phyloP scores from a whole-genome alignment of 805 yeast genomes.

The Tetrapisispora namnaoensis region DNA sequence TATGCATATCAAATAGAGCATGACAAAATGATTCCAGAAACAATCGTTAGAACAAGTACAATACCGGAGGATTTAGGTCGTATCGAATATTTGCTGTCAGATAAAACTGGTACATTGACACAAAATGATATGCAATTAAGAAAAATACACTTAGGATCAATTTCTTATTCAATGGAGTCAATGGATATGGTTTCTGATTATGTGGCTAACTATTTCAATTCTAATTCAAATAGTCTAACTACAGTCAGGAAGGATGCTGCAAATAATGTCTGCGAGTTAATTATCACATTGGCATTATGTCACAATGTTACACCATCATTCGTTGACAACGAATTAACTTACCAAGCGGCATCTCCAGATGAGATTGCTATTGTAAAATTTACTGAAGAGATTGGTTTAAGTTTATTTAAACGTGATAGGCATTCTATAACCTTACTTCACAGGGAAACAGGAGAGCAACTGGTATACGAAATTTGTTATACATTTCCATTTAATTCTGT shows the following conservation, averaged over 20 bases:
- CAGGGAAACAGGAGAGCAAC: constrained; percentile 39
- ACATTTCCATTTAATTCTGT: constrained; percentile 94
- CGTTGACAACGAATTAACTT: constrained; percentile 63
- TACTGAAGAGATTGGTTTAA: constrained; percentile 76
- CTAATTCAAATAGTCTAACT: constrained; percentile 9
- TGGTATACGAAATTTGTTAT: constrained; percentile 60
- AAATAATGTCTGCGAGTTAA: constrained; percentile 66
- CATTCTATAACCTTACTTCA: constrained; percentile 61
- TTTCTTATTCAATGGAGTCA: constrained; percentile 85
- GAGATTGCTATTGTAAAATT: constrained; percentile 94
- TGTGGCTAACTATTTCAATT: constrained; percentile 32
- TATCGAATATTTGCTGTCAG: constrained; percentile 83
- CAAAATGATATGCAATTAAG: constrained; percentile 97
- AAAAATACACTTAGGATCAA: constrained; percentile 84
- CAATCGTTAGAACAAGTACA: constrained; percentile 92
- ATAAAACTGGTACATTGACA: constrained; percentile 94
- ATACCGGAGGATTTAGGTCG: constrained; percentile 97
- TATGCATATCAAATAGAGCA: constrained; percentile 93
- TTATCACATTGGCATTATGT: constrained; percentile 80
- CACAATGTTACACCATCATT: constrained; percentile 94
- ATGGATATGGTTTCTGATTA: constrained; percentile 78
- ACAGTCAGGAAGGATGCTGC: constrained; percentile 57
- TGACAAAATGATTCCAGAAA: constrained; percentile 68
- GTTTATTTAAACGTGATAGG: constrained; percentile 75
- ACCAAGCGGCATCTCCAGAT: constrained; percentile 98